These are phyloP conservation scores for Effrenium voratum DNA, from an alignment of 73 alveolate species.

Conservation along the genomic window DNA sequence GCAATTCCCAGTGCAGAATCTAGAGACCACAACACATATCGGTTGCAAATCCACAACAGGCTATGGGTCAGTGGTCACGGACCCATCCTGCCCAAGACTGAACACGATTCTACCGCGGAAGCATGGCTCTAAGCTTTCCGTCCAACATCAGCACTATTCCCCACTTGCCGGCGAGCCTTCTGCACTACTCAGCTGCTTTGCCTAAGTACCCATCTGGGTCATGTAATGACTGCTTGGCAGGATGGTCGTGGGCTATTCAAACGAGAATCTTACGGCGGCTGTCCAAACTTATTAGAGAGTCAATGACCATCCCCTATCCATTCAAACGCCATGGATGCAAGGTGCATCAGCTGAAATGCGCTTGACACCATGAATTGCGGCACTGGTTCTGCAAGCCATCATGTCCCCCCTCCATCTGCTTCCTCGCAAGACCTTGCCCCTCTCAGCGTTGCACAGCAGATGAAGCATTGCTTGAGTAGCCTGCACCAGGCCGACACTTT, in stretches of 20 bases:
- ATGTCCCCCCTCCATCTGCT: neutral
- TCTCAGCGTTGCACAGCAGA: neutral
- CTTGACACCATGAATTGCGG: too few species aligned
- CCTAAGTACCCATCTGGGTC: too few species aligned
- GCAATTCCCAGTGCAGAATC: too few species aligned
- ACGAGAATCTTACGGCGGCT: neutral
- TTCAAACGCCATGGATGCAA: neutral
- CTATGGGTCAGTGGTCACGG: neutral
- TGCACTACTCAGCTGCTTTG: conserved; percentile 22
- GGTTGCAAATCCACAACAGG: neutral
- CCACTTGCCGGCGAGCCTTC: neutral
- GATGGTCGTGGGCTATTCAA: neutral
- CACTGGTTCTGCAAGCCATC: neutral
- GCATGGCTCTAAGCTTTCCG: neutral
- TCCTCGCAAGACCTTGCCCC: neutral
- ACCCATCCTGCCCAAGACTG: neutral
- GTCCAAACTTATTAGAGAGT: neutral
- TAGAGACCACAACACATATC: neutral
- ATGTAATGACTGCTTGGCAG: too few species aligned
- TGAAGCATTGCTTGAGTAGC: neutral
- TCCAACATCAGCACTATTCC: neutral
- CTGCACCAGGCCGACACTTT: neutral
- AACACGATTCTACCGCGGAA: neutral
- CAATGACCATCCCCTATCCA: neutral
- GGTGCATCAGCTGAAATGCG: neutral